phyloP scores from a whole-genome alignment of 2,329 filamentous ascomycete species.

The Cercospora janseana region DNA sequence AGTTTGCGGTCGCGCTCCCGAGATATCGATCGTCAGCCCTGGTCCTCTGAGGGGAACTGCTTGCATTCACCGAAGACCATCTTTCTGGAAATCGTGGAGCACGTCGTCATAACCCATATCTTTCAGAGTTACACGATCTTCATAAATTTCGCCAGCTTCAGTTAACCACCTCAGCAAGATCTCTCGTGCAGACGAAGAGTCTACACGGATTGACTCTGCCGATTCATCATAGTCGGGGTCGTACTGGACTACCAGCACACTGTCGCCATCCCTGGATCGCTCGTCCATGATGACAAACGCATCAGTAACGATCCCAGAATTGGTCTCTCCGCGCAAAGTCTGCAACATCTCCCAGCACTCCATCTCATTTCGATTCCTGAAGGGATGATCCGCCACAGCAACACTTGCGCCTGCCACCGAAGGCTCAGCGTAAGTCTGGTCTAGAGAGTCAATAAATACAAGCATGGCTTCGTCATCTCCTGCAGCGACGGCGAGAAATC shows the following conservation, averaged over 20 bases:
- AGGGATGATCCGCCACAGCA: background rate
- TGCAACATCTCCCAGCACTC: background rate
- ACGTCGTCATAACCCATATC: background rate
- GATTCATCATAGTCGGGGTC: background rate
- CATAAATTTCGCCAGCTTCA: background rate
- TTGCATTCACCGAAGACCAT: background rate
- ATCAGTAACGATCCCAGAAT: background rate
- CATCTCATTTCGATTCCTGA: background rate
- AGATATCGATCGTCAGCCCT: background rate
- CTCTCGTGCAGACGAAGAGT: background rate
- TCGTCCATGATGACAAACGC: constrained; percentile 1
- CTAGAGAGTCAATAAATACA: background rate
- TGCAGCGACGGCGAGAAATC: background rate
- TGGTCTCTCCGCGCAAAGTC: background rate
- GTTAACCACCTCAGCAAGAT: background rate
- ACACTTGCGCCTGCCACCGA: background rate
- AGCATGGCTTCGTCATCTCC: background rate
- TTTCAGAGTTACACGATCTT: background rate
- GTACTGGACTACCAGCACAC: background rate
- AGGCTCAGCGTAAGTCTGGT: background rate
- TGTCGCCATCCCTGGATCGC: background rate
- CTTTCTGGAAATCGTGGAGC: background rate
- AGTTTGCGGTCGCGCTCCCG: background rate
- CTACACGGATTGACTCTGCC: background rate
- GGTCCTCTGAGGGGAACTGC: background rate